Conservation (phyloP, 306 rosid genomes). For the Casuarina cunninghamiana region DNA sequence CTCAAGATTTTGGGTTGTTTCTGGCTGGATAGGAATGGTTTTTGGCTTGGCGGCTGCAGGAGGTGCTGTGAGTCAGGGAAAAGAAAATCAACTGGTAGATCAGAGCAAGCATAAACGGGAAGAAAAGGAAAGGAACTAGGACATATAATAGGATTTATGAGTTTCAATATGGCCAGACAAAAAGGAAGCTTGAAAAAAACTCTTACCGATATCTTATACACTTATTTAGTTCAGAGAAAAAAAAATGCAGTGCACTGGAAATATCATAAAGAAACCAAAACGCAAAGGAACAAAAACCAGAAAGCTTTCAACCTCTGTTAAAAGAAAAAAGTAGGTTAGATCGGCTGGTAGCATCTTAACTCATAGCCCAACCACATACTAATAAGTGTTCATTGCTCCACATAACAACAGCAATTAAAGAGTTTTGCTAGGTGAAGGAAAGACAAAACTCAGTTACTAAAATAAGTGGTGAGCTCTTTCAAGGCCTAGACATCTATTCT, state of each 20-base stretch:
- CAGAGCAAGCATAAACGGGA: conserved; percentile 5
- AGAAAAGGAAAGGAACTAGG: background rate
- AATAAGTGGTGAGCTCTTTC: background rate
- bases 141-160: background rate
- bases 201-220: too few species aligned
- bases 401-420: background rate
- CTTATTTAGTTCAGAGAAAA: background rate
- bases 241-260: background rate
- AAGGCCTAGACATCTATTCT: background rate
- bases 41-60: conserved; percentile 30
- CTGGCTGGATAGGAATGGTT: conserved; percentile 37
- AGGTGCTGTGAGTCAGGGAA: conserved; percentile 4
- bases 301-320: background rate
- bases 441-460: background rate
- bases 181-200: background rate
- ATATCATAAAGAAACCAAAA: background rate
- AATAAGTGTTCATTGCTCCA: background rate
- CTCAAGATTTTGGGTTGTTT: conserved; percentile 38
- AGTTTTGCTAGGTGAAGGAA: background rate
- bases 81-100: conserved; percentile 9
- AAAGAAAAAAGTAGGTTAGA: background rate
- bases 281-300: background rate
- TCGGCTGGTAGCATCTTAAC: background rate
- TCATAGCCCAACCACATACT: background rate
- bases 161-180: too few species aligned